Base-by-base conservation (phyloP, 495 filamentous ascomycete species). In the Xylaria scruposa region DNA sequence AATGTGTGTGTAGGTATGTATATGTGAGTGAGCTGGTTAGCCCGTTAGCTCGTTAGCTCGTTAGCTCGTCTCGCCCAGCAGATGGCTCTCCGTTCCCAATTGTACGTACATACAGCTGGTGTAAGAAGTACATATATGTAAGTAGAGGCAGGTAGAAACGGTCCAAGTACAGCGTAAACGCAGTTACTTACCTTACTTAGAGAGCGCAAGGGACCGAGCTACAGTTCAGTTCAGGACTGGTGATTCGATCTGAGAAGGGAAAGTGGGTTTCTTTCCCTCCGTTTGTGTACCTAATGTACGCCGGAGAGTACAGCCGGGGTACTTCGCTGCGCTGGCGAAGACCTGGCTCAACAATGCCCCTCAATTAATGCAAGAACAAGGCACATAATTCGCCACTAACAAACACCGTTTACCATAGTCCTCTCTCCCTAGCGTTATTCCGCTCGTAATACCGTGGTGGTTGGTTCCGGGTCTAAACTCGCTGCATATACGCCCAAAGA, bases 341-440 rank as follows among this genome's bases (percentile, higher is more conserved):
- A 54, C 49, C 62, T 26, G 13, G 60, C 62, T 54, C 47, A n/a
- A 42, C 31, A n/a, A n/a, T 67, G 65, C 65, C 65, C 65, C 65
- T 67, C 65, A 67, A 47, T 65, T 33, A 44, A 44, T 63, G 60
- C 36, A 38, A 42, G 38, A 44, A 8, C 38, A 24, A 26, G 60
- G 60, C 60, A 29, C 36, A 21, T 42, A 42, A 42, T 44, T 44
- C 60, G 60, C 60, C 38, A 46, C 60, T 44, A 63, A 44, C n/a
- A 26, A 40, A 42, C 59, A 63, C 60, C 60, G 26, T 29, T 42
- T 36, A 21, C 17, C 7, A 13, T 4, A 24, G 29, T 31, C 1
- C 36, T 36, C 33, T 38, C 36, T 38, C 36, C 2, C 58, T 38
- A 17, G n/a, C 4, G 8, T 38, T 60, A 4, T 58, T 36, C 15